These are phyloP conservation scores for Chaetomium strumarium DNA, from an alignment of 2,329 filamentous ascomycete species.

Conservation along the genomic window DNA sequence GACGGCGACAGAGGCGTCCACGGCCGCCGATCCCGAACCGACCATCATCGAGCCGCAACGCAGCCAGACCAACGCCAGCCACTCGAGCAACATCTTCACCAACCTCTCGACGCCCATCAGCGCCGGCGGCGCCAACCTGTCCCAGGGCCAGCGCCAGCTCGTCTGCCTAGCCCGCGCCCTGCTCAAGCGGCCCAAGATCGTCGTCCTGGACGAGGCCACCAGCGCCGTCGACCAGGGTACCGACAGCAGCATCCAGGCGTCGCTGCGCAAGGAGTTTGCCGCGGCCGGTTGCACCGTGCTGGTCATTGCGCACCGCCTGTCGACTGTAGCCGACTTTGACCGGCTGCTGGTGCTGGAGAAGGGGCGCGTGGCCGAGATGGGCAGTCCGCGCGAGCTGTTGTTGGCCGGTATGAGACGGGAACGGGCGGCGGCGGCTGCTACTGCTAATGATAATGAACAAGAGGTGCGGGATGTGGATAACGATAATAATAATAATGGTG, in stretches of 20 bases:
- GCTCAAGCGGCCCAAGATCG: slow-evolving; percentile 35
- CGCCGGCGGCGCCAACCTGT: slow-evolving; percentile 33
- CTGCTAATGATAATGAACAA: not conserved
- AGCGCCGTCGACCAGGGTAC: slow-evolving; percentile 51
- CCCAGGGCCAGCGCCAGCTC: slow-evolving; percentile 44
- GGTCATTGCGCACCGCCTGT: slow-evolving; percentile 35
- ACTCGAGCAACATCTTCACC: slow-evolving; percentile 28
- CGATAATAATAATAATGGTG: not conserved
- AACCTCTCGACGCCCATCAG: slow-evolving; percentile 30
- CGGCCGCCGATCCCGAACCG: slow-evolving; percentile 17
- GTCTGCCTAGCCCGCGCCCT: slow-evolving; percentile 43
- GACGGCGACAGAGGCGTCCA: slow-evolving; percentile 8
- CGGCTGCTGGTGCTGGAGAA: slow-evolving; percentile 43
- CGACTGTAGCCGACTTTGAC: slow-evolving; percentile 48
- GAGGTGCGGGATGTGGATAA: not conserved
- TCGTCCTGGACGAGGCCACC: slow-evolving; percentile 39
- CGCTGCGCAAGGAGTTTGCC: slow-evolving; percentile 44
- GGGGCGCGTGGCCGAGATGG: slow-evolving; percentile 41
- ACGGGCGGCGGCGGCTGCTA: slow-evolving; percentile 7
- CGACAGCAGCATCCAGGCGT: slow-evolving; percentile 50
- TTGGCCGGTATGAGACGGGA: slow-evolving; percentile 31
- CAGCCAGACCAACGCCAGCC: slow-evolving; percentile 5
- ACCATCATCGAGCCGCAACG: slow-evolving; percentile 12
- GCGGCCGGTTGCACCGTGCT: slow-evolving; percentile 50
- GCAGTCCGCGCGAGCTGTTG: slow-evolving; percentile 36